Evolutionary conservation across 495 filamentous ascomycete species (phyloP).

Genomic region (Copromyces sp.): DNA sequence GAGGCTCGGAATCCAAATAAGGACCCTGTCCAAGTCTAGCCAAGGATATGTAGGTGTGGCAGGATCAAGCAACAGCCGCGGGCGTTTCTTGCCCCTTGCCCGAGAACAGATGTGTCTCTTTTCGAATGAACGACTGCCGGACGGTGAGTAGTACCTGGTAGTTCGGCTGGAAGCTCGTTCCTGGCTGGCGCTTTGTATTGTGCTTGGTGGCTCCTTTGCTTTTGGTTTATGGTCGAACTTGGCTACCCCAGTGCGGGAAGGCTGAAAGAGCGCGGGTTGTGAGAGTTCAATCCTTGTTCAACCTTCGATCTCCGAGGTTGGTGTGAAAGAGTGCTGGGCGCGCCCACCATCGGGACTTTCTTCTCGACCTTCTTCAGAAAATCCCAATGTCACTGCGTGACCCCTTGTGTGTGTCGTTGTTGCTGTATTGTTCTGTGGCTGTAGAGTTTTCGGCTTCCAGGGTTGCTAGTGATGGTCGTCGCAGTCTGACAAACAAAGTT

Average conservation of each 20-base stretch:
- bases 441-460: background rate
- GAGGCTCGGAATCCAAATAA: background rate
- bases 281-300: background rate
- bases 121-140: background rate
- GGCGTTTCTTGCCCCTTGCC: background rate
- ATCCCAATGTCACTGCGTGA: background rate
- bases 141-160: background rate
- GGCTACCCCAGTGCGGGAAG: constrained; percentile 20
- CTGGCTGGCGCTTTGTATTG: constrained; percentile 9
- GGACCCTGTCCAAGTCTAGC: background rate
- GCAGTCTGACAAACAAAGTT: background rate
- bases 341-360: background rate
- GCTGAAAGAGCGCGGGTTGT: constrained; percentile 17
- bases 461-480: background rate
- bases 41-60: background rate
- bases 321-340: background rate
- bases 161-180: constrained; percentile 4
- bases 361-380: background rate
- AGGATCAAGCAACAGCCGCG: background rate
- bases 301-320: constrained; percentile 5
- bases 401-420: background rate
- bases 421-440: background rate
- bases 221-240: constrained; percentile 12
- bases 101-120: background rate
- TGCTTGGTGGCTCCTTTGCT: constrained; percentile 10